These are phyloP conservation scores for Pulveroboletus sp. DNA, from an alignment of 768 basidiomycete species.

Conservation along the genomic window DNA sequence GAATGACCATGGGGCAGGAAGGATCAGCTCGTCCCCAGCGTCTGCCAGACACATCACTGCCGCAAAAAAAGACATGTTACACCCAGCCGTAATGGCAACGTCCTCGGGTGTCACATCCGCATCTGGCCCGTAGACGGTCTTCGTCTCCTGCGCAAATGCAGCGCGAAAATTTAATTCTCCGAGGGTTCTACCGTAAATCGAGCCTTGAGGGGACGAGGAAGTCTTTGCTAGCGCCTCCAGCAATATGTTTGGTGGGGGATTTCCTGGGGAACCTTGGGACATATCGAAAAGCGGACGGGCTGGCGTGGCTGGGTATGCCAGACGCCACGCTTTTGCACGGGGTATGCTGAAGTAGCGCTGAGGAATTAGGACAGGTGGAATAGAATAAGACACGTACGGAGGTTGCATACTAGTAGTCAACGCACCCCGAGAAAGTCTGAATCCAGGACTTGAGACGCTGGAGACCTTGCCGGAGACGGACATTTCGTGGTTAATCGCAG, in stretches of 20 bases:
- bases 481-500: background rate
- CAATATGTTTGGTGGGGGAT: conserved; percentile 54
- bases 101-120: conserved; percentile 53
- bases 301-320: conserved; percentile 39
- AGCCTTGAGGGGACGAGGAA: conserved; percentile 40
- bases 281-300: conserved; percentile 60
- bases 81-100: conserved; percentile 67
- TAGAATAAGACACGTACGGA: conserved; percentile 34
- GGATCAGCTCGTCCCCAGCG: conserved; percentile 65
- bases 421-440: conserved; percentile 40
- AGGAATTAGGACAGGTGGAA: background rate
- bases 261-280: conserved; percentile 74
- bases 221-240: conserved; percentile 47
- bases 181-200: conserved; percentile 57
- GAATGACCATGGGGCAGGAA: conserved; percentile 67
- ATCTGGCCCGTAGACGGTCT: conserved; percentile 47
- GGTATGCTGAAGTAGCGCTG: conserved; percentile 43
- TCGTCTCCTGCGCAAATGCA: conserved; percentile 62
- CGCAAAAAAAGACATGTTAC: conserved; percentile 70
- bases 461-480: background rate
- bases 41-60: conserved; percentile 63
- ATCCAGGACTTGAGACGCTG: conserved; percentile 15
- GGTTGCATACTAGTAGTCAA: conserved; percentile 45
- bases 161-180: conserved; percentile 55
- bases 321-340: conserved; percentile 55